Evolutionary conservation across 345 rosid genomes (phyloP), one percentile per base, ranked within the genome.

Genomic region (Viola odorata): DNA sequence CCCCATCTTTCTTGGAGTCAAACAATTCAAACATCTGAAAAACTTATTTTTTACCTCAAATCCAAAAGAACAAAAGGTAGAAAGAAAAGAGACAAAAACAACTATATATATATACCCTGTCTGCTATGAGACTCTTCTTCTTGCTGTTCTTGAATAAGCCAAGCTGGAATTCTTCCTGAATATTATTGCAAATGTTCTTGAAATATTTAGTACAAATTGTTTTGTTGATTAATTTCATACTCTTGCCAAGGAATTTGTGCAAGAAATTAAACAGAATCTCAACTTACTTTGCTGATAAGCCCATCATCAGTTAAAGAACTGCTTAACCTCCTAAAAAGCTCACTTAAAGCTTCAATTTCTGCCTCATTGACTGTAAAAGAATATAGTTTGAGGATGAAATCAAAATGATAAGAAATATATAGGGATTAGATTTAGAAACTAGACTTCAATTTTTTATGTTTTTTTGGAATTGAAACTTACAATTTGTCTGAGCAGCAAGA

Each of bases 111-210:
- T 42, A 42, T 50, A 78, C 85, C 70, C 83, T 61, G 38, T 83
- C 78, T 39, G 78, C 73, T 38, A 78, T 63, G 50, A 88, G 79
- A 72, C 70, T 78, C 41, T 74, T 78, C 58, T 64, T 77, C 63
- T 75, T 80, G 69, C 77, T 77, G 73, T 81, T 77, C 66, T 81
- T 73, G 67, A 85, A 80, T 51, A 88, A 77, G 36, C 87, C 89
- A 36, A 85, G 66, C 61, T 73, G 89, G 67, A 85, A 79, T 82
- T 85, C 88, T 73, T 88, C 96, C 96, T 85, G 80, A 52, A 65
- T 12, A 60, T 55, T 37, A 13, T 36, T 23, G 41, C 14, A 58
- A 48, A 53, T 6, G 1, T 13, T 6, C 8, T 15, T 23, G 39
- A 8, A 12, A 4, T 12, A 41, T 4, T 6, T 13, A 15, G 32